Percentiles rank a stretch among this genome's conserved stretches.
These are phyloP conservation scores for Clarkia xantiana DNA, from an alignment of 345 rosid species.

Conservation along the genomic window DNA sequence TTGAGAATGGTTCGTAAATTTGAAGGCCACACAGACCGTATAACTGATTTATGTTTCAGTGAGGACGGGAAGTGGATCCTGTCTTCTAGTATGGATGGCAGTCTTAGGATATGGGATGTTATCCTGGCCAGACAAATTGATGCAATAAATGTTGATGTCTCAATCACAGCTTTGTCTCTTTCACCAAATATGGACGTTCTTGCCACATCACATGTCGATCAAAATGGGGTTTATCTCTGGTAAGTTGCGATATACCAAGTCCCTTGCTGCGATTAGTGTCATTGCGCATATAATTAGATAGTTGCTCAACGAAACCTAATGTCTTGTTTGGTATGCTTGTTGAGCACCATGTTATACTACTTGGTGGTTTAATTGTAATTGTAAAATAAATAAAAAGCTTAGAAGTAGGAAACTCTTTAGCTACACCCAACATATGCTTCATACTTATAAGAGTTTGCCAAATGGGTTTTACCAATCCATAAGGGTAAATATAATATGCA, in stretches of 20 bases:
- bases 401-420: too few relatives aligned
- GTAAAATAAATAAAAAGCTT: too few relatives aligned
- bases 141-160: constrained; percentile 61
- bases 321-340: too few relatives aligned
- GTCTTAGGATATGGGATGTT: constrained; percentile 86
- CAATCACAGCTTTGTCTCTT: constrained; percentile 80
- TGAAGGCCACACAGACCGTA: constrained; percentile 84
- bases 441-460: too few relatives aligned
- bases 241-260: constrained; percentile 14
- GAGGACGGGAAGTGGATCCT: constrained; percentile 97
- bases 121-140: constrained; percentile 84
- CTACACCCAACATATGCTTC: too few relatives aligned
- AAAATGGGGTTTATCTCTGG: constrained; percentile 87
- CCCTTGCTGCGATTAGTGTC: neutral
- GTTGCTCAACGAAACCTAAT: too few relatives aligned
- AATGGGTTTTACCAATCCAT: too few relatives aligned
- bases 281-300: too few relatives aligned
- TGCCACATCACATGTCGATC: constrained; percentile 89
- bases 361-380: too few relatives aligned
- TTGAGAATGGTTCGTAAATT: constrained; percentile 83
- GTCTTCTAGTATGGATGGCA: constrained; percentile 95
- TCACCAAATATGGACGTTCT: constrained; percentile 92
- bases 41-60: constrained; percentile 79
- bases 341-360: too few relatives aligned
- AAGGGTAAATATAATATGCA: too few relatives aligned